Base-by-base conservation (phyloP, 495 filamentous ascomycete species). In the Elasticomyces elasticus region DNA sequence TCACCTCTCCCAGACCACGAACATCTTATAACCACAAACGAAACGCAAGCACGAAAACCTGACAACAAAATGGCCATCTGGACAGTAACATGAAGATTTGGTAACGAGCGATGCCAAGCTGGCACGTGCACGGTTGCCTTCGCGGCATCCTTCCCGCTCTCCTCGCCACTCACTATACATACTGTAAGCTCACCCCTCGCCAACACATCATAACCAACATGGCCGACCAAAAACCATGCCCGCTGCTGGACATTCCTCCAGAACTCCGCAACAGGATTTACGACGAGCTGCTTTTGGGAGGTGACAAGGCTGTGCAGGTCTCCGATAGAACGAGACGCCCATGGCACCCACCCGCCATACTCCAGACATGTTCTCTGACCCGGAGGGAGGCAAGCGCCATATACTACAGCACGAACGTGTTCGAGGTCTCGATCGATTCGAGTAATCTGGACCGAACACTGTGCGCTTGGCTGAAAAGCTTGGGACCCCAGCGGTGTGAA, bases 51-150 rank as follows among this genome's bases (percentile, higher is more conserved):
- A 13, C 26, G 11, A 10, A 17, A 47, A n/a, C n/a, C 17, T 9
- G 40, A 46, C 30, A 54, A 19, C n/a, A 37, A 15, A 11, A 15
- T 49, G 15, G 52, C 45, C 9, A 25, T 49, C 45, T 49, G 45
- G 45, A 49, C 45, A 11, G 45, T 49, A 13, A 5, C 25, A 10
- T 33, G 17, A 30, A 28, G 22, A 33, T 33, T 33, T 7, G 30
- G 30, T 15, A 33, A 15, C 30, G 30, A 15, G 30, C 30, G 30
- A 33, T 40, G 35, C 35, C 35, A 40, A 40, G 35, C 35, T 17
- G 12, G 35, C 13, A 12, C 35, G 35, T 40, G 35, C 35, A 40
- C 13, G 3, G 35, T 40, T 40, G 35, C 35, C 35, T 40, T 5
- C 35, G 5, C 35, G 13, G 35, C 35, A n/a, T 40, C 35, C 35